Evolutionary conservation across 2,329 filamentous ascomycete genomes (phyloP), one percentile per base, ranked within the genome.

Genomic region (Chrysoporthe austroafricana): DNA sequence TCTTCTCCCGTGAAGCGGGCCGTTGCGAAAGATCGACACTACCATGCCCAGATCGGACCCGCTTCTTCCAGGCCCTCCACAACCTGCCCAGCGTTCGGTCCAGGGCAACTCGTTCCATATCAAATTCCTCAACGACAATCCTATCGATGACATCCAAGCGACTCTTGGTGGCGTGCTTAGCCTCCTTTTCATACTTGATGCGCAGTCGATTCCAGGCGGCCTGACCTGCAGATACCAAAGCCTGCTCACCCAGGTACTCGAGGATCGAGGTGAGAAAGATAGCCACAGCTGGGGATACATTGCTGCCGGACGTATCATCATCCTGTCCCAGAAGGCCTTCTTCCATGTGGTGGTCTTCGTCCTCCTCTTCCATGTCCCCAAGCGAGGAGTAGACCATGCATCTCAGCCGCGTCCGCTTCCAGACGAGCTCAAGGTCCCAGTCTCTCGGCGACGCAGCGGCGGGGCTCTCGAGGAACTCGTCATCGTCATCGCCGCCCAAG

Each of bases 341-440:
- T 71, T 94, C 89, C 76, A 96, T 91, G 75, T 93, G 93, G 62
- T 90, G 88, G 75, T 97, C 95, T 78, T 98, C 96, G 72, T 99
- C 96, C 72, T 98, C 94, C 80, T 99, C 96, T 78, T 99, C 96
- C 86, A 99, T 90, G 76, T 99, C 95, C 57, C 96, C 96, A 7
- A 99, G 83, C 9, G 96, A 94, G 9, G 94, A 98, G 77, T 98
- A 98, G 32, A 99, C 95, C 96, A 99, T 99, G 78, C 96, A 97
- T 69, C 96, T 89, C 74, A 99, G 81, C 65, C 96, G 89, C 0
- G 94, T 96, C 72, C 96, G 88, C 81, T 96, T 97, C 94, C 96
- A 99, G 21, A 94, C 90, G 66, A 94, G 85, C 76, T 97, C 92
- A n/a, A 97, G 82, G 76, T 98, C 94, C 88, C 95, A 98, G 72